A percentile compares a stretch with the other conserved stretches of the same genome.
Conservation (phyloP, 1,284 basidiomycete genomes). For the Boletus holoroseus region DNA sequence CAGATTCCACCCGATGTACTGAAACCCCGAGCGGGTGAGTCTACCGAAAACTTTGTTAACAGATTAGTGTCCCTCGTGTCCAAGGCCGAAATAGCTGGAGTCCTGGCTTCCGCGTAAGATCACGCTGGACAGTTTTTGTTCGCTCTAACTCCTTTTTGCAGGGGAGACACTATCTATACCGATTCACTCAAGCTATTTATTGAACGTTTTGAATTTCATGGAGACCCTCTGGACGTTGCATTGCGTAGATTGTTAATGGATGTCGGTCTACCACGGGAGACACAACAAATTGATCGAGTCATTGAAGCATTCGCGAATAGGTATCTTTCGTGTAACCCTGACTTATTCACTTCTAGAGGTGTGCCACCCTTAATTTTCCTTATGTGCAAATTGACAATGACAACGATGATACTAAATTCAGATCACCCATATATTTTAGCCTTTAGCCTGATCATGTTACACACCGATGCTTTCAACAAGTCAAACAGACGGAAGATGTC, state of each 20-base stretch:
- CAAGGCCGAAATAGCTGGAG: conserved; percentile 71
- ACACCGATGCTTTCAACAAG: conserved; percentile 97
- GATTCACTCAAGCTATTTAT: conserved; percentile 73
- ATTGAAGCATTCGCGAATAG: conserved; percentile 91
- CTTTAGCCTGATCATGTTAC: conserved; percentile 98
- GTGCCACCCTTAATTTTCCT: conserved; percentile 18
- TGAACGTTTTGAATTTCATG: conserved; percentile 72
- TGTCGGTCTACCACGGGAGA: conserved; percentile 87
- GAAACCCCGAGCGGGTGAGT: conserved; percentile 58
- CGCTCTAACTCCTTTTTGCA: conserved; percentile 32
- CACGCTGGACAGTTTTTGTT: background rate
- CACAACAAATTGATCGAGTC: conserved; percentile 97
- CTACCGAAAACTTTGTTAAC: conserved; percentile 62
- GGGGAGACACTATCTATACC: conserved; percentile 68
- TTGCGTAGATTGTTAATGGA: conserved; percentile 89
- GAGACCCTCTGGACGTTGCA: conserved; percentile 88
- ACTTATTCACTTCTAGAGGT: conserved; percentile 77
- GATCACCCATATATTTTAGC: conserved; percentile 96
- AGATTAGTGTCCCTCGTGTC: conserved; percentile 60
- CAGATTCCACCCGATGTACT: conserved; percentile 44
- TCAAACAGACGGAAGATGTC: conserved; percentile 98
- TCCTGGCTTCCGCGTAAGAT: conserved; percentile 75
- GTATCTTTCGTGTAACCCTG: conserved; percentile 83
- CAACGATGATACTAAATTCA: conserved; percentile 28
- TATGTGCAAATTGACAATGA: background rate